Evolutionary conservation across 1,284 basidiomycete species (phyloP).

Genomic region (Leccinum solheimii): DNA sequence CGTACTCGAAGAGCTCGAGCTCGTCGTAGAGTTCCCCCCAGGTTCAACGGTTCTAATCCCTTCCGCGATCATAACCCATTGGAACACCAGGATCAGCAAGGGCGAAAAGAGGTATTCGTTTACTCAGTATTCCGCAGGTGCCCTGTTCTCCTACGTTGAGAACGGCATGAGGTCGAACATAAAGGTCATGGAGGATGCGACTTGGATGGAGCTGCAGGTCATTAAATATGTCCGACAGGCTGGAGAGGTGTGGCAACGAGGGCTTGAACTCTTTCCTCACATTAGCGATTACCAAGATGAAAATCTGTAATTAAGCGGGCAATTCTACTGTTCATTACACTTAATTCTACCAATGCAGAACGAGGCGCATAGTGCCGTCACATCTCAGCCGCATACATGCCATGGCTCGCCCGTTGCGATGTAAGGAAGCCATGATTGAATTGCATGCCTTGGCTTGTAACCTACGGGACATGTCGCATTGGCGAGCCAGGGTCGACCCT

Average conservation of each 20-base stretch:
- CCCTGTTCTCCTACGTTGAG: neutral
- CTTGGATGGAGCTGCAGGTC: neutral
- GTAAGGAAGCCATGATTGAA: neutral
- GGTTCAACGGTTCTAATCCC: slow-evolving; percentile 4
- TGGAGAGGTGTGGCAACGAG: neutral
- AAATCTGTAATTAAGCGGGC: neutral
- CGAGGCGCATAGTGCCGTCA: neutral
- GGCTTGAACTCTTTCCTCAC: neutral
- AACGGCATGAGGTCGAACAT: neutral
- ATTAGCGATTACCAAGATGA: neutral
- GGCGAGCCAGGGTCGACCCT: neutral
- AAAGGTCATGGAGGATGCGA: neutral
- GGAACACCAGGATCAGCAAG: neutral
- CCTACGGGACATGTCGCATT: neutral
- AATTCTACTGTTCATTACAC: neutral
- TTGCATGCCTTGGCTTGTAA: neutral
- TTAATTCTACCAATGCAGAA: neutral
- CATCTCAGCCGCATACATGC: neutral
- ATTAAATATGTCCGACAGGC: neutral
- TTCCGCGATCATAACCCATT: neutral
- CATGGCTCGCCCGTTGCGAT: neutral
- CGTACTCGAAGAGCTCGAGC: slow-evolving; percentile 5
- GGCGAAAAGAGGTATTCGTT: neutral
- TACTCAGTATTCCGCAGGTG: neutral
- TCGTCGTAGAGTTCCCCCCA: slow-evolving; percentile 15